Evolutionary conservation across 495 filamentous ascomycete species (phyloP), one percentile per base, ranked within the genome.

Genomic region (Lasiosphaeriaceae sp.): DNA sequence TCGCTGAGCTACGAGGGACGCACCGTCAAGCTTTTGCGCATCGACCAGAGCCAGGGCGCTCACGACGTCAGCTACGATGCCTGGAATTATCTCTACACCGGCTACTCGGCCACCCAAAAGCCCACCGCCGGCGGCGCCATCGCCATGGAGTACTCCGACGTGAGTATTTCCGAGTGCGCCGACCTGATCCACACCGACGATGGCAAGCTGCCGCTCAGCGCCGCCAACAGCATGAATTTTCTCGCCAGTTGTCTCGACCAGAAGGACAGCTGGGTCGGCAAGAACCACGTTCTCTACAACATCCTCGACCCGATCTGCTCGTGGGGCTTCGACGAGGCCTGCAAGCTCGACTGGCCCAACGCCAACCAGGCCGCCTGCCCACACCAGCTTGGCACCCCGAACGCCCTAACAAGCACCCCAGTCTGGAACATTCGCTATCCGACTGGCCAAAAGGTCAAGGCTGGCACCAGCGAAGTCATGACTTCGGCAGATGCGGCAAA

Each of bases 31-130:
- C 69, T 79, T 14, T 68, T 79, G 17, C 72, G 74, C 60, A 61
- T 79, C 51, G 77, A 79, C 58, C 73, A 75, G 55, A 77, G 74
- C 23, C 52, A 70, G 50, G 77, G 77, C 54, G 77, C 77, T 8
- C 62, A 78, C 66, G 77, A 79, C 50, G 64, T 79, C 58, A 74
- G 71, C 58, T 79, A 78, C 65, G 75, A 78, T 56, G 75, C 77
- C 14, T 79, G 77, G 77, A 79, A 79, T 61, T 76, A 76, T 37
- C 74, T 79, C 7, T 62, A 67, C 39, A 76, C 74, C 0, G 77
- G 77, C 39, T 66, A 68, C 37, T 64, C 72, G n/a, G 77, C 77
- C 3, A 74, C 70, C 1, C 65, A 76, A 22, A 58, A 60, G n/a
- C 77, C 77, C 3, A 65, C 72, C 6, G 68, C 74, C 1, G 77